Base-by-base conservation (phyloP, 1,284 basidiomycete genomes). In the Ganoderma resinaceum region DNA sequence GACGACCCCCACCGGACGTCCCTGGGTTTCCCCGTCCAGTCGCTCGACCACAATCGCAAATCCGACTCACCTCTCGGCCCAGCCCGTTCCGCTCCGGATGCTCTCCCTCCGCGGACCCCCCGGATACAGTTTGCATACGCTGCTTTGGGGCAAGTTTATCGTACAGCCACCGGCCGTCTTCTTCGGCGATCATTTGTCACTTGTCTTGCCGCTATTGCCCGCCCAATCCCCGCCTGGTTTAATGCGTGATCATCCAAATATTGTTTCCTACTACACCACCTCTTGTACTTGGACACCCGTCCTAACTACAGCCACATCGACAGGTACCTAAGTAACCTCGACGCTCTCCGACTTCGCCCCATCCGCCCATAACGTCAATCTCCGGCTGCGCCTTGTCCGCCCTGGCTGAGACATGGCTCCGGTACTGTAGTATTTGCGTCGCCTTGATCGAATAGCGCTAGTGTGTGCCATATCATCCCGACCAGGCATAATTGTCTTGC, bases 71-170 rank as follows among this genome's bases (percentile, higher is more conserved):
- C 20, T 23, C 35, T 61, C 60, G 42, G 38, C 35, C 55, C 35
- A 37, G 20, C 55, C 35, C 31, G 31, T 57, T 57, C 29, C 55
- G 35, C 29, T 35, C 55, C 35, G 31, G 35, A 31, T 37, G 9
- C 55, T 23, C 53, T 31, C 53, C 26, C 53, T 57, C 53, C 33
- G 33, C 55, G 55, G 57, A 37, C 57, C 23, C 46, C n/a, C 46
- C 46, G 46, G n/a, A 49, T 46, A 46, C 43, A 43, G 18, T 43
- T 20, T 43, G 42, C 6, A n/a, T 8, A n/a, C 20, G 5, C 18
- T 43, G 8, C 20, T 46, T 46, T 46, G 14, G 52, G 52, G 7
- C 26, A 5, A 53, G 26, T 31, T 31, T 31, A 53, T 31, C 52
- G 52, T 14, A 55, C 52, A 55, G 52, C 53, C 53, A 33, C 29